Conservation (phyloP, 495 filamentous ascomycete species). For the Hypomontagnella monticulosa region DNA sequence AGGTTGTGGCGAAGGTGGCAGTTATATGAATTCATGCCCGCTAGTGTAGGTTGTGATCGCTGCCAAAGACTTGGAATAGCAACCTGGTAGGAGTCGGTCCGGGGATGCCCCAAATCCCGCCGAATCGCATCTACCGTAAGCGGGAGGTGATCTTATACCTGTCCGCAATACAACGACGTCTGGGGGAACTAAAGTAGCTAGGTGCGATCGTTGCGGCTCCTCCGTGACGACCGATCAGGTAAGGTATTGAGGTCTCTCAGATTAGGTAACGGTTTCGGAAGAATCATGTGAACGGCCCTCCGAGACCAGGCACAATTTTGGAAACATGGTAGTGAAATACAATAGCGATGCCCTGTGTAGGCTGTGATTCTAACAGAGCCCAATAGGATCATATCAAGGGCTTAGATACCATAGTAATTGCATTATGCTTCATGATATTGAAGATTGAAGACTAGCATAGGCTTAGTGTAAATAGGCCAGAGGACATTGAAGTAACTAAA, state of each 20-base stretch:
- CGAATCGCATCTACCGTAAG: constrained; percentile 12
- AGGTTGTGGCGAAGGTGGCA: constrained; percentile 29
- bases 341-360: too few relatives aligned
- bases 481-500: too few relatives aligned
- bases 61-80: not conserved
- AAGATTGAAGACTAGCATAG: too few relatives aligned
- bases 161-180: constrained; percentile 12
- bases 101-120: constrained; percentile 15
- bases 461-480: too few relatives aligned
- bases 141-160: constrained; percentile 10
- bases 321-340: too few relatives aligned
- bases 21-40: constrained; percentile 23
- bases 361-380: too few relatives aligned
- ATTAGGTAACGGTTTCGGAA: constrained; percentile 6
- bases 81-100: not conserved
- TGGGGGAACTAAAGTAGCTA: constrained; percentile 1
- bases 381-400: too few relatives aligned
- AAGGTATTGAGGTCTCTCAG: constrained; percentile 17
- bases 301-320: too few relatives aligned
- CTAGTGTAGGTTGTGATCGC: constrained; percentile 13
- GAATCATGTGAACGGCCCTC: not conserved
- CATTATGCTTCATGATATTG: too few relatives aligned
- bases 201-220: constrained; percentile 18
- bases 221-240: constrained; percentile 4
- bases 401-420: too few relatives aligned